Percentiles rank a stretch among this genome's conserved stretches.
Conservation (phyloP, 441 rosid species). For the Erodium moschatum region DNA sequence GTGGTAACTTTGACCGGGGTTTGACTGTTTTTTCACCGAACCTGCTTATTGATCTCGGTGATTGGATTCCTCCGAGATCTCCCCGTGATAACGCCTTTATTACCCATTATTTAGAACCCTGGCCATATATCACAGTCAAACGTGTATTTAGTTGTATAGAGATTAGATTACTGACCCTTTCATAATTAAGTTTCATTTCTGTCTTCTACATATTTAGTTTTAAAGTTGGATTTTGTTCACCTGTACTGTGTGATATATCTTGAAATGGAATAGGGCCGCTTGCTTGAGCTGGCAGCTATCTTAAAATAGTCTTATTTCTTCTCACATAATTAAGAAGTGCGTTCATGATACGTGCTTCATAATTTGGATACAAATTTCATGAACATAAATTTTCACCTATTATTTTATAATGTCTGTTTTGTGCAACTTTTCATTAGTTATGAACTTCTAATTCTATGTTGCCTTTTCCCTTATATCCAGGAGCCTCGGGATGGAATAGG, state of each 20-base stretch:
- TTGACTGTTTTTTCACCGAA: too few species aligned
- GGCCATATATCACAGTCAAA: not conserved
- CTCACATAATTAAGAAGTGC: not conserved
- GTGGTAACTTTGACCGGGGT: too few species aligned
- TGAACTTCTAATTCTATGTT: slow-evolving; percentile 7
- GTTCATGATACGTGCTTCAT: not conserved
- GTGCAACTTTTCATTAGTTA: not conserved
- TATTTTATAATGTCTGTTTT: not conserved
- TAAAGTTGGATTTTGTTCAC: not conserved
- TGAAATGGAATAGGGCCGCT: not conserved
- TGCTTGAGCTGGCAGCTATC: not conserved
- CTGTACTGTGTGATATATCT: not conserved
- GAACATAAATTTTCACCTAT: not conserved
- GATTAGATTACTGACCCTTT: not conserved
- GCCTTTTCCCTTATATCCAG: not conserved
- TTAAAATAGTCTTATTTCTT: not conserved
- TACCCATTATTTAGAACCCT: too few species aligned
- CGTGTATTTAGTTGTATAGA: not conserved
- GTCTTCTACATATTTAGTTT: not conserved
- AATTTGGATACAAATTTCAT: not conserved
- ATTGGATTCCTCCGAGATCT: too few species aligned
- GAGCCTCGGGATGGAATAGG: slow-evolving; percentile 81
- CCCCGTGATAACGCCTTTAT: too few species aligned
- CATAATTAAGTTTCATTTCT: not conserved
- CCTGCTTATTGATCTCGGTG: too few species aligned